Evolutionary conservation across 805 yeast genomes (phyloP), one percentile per base, ranked within the genome.

Genomic region (Ogataea zsoltii): DNA sequence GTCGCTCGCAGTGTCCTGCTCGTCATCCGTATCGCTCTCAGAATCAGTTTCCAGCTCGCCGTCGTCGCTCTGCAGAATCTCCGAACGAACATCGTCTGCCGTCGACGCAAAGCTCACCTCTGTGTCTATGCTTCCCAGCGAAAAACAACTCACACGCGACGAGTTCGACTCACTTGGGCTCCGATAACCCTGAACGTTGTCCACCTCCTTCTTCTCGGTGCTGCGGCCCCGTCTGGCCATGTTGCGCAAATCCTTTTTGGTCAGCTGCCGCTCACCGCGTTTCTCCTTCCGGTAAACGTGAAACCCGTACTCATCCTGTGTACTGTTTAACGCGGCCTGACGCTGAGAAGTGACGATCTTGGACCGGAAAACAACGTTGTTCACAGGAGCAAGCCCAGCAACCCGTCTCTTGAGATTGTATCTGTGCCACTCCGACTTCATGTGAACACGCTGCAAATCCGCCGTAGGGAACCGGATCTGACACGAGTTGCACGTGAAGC

Each of bases 401-500:
- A 94, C 96, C 54, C 96, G 76, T 68, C 99, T 82, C 63, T 94
- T 94, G 60, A 94, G 74, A 58, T 94, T 94, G 66, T 94, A 94
- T 52, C 99, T 77, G 62, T 94, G 99, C 99, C 98, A 94, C 44
- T 94, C 99, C 2, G 96, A 83, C 65, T 88, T 89, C 99, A 94
- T 94, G 63, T 94, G 99, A 49, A 77, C 77, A 51, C 98, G 76
- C 69, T 94, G 99, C 45, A 84, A 74, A 53, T 85, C 95, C 11
- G 96, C 85, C 32, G 83, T 75, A 28, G 84, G 80, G 59, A 94
- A 92, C 44, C 82, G 80, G 51, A 89, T 81, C 16, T 82, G 83
- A 67, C 99, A 94, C 21, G 97, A 86, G 58, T 90, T 92, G 68
- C 99, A 94, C 12, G 97, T 89, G 44, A 53, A 66, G 13, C 45